These are phyloP conservation scores for Oleoguttula mirabilis DNA, from an alignment of 495 filamentous ascomycete genomes.

Conservation along the genomic window DNA sequence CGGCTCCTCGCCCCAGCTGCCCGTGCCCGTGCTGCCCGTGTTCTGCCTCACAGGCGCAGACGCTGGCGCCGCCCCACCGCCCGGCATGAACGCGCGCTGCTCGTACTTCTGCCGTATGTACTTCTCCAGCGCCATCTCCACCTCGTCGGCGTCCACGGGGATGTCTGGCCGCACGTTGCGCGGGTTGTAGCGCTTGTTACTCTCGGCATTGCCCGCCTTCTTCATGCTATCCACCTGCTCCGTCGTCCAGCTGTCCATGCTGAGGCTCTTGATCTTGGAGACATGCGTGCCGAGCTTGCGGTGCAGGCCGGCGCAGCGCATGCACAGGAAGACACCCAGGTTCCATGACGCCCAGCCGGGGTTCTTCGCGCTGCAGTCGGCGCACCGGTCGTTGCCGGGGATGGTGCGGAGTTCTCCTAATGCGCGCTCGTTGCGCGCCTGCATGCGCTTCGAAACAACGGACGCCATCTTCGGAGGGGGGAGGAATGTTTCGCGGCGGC, in stretches of 20 bases:
- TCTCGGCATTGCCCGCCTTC: constrained; percentile 69
- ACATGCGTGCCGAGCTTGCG: constrained; percentile 96
- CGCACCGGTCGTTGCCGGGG: constrained; percentile 87
- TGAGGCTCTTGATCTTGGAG: constrained; percentile 95
- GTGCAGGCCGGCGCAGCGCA: constrained; percentile 92
- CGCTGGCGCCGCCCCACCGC: constrained; percentile 26
- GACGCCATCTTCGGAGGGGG: constrained; percentile 39
- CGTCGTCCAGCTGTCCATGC: constrained; percentile 90
- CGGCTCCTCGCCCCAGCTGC: constrained; percentile 40
- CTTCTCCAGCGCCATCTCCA: constrained; percentile 82
- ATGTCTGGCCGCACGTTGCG: constrained; percentile 66
- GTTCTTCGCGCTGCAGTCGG: constrained; percentile 83
- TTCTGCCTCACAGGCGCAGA: constrained; percentile 31
- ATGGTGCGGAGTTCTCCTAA: constrained; percentile 80
- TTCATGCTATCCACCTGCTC: constrained; percentile 98
- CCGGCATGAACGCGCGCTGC: constrained; percentile 42
- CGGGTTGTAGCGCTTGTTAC: constrained; percentile 82
- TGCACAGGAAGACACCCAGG: constrained; percentile 90
- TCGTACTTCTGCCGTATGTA: constrained; percentile 93
- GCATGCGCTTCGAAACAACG: constrained; percentile 77
- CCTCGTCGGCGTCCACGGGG: constrained; percentile 80
- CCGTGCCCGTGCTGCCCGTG: constrained; percentile 37
- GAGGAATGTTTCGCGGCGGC: too few species aligned
- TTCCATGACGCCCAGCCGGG: constrained; percentile 99
- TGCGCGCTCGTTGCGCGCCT: constrained; percentile 86